A percentile compares a stretch with the other conserved stretches of the same genome.
Evolutionary conservation across 805 yeast genomes (phyloP).

Genomic region (Ogataea kodamae): DNA sequence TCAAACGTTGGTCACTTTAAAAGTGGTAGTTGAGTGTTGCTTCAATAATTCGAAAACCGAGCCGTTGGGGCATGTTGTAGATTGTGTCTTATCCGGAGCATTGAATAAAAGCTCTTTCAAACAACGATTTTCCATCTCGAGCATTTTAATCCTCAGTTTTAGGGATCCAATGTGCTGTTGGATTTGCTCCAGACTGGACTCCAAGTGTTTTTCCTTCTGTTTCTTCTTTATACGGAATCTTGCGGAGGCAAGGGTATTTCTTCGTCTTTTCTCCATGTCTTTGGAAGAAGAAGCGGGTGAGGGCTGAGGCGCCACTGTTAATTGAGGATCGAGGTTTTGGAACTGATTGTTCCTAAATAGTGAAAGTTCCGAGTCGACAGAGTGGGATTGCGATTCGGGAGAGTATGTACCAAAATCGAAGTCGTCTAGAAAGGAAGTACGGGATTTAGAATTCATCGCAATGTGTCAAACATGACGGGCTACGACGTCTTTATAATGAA

Average conservation of each 20-base stretch:
- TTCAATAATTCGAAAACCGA: constrained; percentile 23
- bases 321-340: constrained; percentile 21
- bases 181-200: constrained; percentile 40
- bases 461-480: constrained; percentile 1
- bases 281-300: constrained; percentile 2
- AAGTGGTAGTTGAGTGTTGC: constrained; percentile 21
- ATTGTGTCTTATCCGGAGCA: constrained; percentile 1
- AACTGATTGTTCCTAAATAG: constrained; percentile 25
- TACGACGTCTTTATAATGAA: neutral
- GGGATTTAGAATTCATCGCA: constrained; percentile 6
- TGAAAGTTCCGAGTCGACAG: constrained; percentile 17
- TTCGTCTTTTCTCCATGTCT: constrained; percentile 44
- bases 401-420: constrained; percentile 17
- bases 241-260: constrained; percentile 66
- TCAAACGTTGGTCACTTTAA: constrained; percentile 24
- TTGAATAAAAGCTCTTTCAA: constrained; percentile 42
- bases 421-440: constrained; percentile 15
- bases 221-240: constrained; percentile 62
- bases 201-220: constrained; percentile 57
- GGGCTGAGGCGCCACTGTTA: constrained; percentile 4
- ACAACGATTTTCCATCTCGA: constrained; percentile 62
- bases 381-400: constrained; percentile 1
- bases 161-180: constrained; percentile 43
- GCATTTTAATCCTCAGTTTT: constrained; percentile 45
- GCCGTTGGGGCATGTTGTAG: constrained; percentile 20